Percentiles rank a stretch among this genome's conserved stretches.
These are phyloP conservation scores for Flaveria floridana DNA, from an alignment of 140 eudicot genomes.

Conservation along the genomic window DNA sequence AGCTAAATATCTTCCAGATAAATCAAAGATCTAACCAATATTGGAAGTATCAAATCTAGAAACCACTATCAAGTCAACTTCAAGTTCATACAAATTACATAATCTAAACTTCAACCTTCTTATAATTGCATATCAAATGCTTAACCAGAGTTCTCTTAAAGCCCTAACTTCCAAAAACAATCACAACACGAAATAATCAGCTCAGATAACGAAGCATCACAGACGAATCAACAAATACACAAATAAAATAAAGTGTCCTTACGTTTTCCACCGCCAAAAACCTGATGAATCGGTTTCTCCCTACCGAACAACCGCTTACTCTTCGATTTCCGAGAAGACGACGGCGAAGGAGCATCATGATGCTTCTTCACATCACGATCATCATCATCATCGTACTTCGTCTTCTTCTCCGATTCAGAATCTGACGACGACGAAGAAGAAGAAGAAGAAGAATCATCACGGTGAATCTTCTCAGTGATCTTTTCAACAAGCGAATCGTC, in stretches of 20 bases:
- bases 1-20: not conserved
- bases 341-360: slow-evolving; percentile 27
- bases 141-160: not conserved
- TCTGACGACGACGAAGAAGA: slow-evolving; percentile 48
- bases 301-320: slow-evolving; percentile 57
- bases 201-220: no score
- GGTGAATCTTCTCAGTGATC: slow-evolving; percentile 54
- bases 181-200: no score
- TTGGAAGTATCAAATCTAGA: not conserved
- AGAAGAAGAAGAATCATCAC: slow-evolving; percentile 9
- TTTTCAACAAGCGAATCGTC: slow-evolving; percentile 51
- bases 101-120: slow-evolving; percentile 18
- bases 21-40: slow-evolving; percentile 9
- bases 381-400: slow-evolving; percentile 27
- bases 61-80: not conserved
- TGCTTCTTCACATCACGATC: slow-evolving; percentile 25
- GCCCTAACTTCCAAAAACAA: not conserved
- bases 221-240: not conserved
- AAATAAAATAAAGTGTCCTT: slow-evolving; percentile 12
- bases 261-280: slow-evolving; percentile 88
- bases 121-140: not conserved
- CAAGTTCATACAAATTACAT: not conserved
- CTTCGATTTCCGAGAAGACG: slow-evolving; percentile 37
- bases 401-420: slow-evolving; percentile 48
- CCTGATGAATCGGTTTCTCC: slow-evolving; percentile 72